Conservation (phyloP, 2,329 filamentous ascomycete species). For the Xylaria sp. region DNA sequence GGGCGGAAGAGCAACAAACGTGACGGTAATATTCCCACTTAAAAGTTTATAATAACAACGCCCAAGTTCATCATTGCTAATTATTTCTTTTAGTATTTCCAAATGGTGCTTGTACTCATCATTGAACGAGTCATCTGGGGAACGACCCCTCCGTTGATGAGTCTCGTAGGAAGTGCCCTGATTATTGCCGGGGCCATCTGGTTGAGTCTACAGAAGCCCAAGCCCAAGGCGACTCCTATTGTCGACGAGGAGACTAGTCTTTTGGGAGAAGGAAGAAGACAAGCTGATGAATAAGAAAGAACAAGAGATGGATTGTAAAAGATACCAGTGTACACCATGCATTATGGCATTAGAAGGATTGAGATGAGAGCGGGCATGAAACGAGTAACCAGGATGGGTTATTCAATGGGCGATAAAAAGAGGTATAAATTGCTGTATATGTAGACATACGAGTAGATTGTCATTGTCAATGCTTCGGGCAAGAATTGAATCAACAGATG, state of each 20-base stretch:
- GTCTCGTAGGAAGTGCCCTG: slow-evolving; percentile 36
- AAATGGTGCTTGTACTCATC: slow-evolving; percentile 33
- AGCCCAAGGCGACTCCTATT: slow-evolving; percentile 18
- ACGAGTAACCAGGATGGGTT: no score
- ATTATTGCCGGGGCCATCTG: slow-evolving; percentile 40
- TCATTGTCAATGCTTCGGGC: no score
- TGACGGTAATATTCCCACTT: slow-evolving; percentile 25
- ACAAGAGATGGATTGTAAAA: not conserved
- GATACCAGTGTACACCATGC: not conserved
- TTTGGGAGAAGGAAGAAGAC: slow-evolving; percentile 16
- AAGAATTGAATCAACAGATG: no score
- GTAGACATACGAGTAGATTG: no score
- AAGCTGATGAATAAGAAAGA: slow-evolving; percentile 4
- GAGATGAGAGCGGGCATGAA: not conserved
- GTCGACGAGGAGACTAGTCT: slow-evolving; percentile 37
- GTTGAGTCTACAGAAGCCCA: slow-evolving; percentile 39
- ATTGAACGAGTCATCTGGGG: slow-evolving; percentile 42
- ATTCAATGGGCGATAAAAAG: no score
- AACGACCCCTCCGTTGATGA: slow-evolving; percentile 36
- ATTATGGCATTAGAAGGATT: not conserved
- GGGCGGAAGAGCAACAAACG: slow-evolving; percentile 34
- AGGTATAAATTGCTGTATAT: no score
- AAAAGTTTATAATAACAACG: no score
- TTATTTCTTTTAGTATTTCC: slow-evolving; percentile 26
- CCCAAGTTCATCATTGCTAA: not conserved